Evolutionary conservation across 2,329 filamentous ascomycete species (phyloP), one percentile per base, ranked within the genome.

Genomic region (Talaromyces sp.): DNA sequence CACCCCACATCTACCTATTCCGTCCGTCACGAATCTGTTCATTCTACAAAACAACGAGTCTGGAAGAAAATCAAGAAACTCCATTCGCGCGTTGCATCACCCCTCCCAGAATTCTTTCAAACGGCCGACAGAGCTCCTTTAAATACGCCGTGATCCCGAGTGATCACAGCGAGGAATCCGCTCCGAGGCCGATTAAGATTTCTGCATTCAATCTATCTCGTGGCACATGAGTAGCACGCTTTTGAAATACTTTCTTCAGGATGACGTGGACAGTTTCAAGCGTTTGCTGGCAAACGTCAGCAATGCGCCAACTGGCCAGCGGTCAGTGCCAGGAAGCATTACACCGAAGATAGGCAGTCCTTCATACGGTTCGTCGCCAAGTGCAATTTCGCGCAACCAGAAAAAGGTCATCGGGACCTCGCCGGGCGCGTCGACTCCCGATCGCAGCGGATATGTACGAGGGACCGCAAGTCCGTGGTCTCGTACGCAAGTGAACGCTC

Each of bases 191-290:
- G 79, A 77, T 75, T 78, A 81, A 77, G 72, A 70, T 77, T 75
- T 65, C 73, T 71, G 72, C 70, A 69, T 69, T 43, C 56, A 63
- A 69, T 62, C 75, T 62, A 71, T 73, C 66, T 73, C 71, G 72
- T 78, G 77, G 82, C 88, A 87, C 88, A 95, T 98, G 94, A 98
- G 92, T 89, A 90, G 93, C 83, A 87, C 90, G 87, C 88, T 99
- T 79, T 97, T 94, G 94, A 93, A 93, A 86, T 92, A 87, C 78
- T 98, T 94, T 79, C 90, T 96, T 84, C 90, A 97, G 88, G 91
- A 97, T 86, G 93, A 99, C 88, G 90, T 97, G 88, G 93, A 96
- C 78, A 88, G 83, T 76, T 98, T 99, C 86, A 90, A 91, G 82
- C 90, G 90, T 83, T 87, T 96, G 76, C 86, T 99, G 85, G 89